Conservation (phyloP, 176 grass and related monocot genomes). For the Thinopyrum elongatum region DNA sequence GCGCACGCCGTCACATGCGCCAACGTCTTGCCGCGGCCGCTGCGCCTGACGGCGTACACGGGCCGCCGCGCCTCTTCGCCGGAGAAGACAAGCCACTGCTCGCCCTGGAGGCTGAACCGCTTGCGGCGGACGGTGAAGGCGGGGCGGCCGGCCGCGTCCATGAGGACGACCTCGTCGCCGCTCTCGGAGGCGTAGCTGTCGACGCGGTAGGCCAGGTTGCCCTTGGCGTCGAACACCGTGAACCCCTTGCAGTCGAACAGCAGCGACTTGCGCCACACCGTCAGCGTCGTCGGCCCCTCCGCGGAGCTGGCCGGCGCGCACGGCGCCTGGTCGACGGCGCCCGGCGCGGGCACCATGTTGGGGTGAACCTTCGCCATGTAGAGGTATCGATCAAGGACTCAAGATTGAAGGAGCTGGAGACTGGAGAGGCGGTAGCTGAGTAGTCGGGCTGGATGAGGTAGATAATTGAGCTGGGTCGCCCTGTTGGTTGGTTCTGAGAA, state of each 20-base stretch:
- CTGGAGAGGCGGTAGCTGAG: neutral
- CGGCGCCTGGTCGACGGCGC: neutral
- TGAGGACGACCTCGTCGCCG: conserved; percentile 30
- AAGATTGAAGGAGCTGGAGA: neutral
- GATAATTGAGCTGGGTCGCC: conserved; percentile 2
- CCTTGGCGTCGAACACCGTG: conserved; percentile 80
- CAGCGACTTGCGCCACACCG: conserved; percentile 96
- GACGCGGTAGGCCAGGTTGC: conserved; percentile 80
- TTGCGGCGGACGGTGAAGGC: conserved; percentile 75
- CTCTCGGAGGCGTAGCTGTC: conserved; percentile 73
- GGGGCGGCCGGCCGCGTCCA: conserved; percentile 63
- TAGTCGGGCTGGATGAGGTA: neutral
- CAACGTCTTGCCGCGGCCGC: neutral
- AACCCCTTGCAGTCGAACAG: conserved; percentile 93
- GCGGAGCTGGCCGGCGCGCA: neutral
- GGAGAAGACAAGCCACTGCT: conserved; percentile 63
- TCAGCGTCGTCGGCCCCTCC: conserved; percentile 48
- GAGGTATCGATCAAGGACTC: neutral
- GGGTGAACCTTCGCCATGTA: conserved; percentile 12
- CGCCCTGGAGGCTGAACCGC: conserved; percentile 66
- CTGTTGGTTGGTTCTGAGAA: neutral
- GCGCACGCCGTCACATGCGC: neutral
- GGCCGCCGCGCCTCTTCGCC: conserved; percentile 48
- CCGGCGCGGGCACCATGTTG: neutral
- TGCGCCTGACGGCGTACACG: conserved; percentile 51